These are phyloP conservation scores for Citrullus mucosospermus DNA, from an alignment of 306 rosid species.

Conservation along the genomic window DNA sequence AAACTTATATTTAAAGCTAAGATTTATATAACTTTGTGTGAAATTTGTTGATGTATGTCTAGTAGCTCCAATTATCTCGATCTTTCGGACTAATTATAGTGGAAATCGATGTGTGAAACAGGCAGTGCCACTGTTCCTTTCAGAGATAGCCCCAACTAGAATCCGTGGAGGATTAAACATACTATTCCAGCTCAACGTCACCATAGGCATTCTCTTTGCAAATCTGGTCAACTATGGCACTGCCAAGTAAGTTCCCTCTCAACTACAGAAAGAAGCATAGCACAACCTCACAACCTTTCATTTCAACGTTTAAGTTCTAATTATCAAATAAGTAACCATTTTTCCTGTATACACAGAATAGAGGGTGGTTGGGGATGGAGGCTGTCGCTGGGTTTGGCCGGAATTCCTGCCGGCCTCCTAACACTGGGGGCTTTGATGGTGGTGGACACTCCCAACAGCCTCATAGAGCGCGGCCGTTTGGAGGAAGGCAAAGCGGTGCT, in stretches of 20 bases:
- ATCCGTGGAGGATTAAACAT: slow-evolving; percentile 89
- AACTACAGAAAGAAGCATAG: background rate
- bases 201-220: slow-evolving; percentile 83
- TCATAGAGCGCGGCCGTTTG: slow-evolving; percentile 34
- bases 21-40: background rate
- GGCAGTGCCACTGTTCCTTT: slow-evolving; percentile 90
- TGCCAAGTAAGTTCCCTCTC: slow-evolving; percentile 33
- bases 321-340: background rate
- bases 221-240: slow-evolving; percentile 66
- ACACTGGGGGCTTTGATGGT: slow-evolving; percentile 31
- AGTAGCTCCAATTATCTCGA: background rate
- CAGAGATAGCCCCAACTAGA: slow-evolving; percentile 89
- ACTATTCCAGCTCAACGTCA: slow-evolving; percentile 63
- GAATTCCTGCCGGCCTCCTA: slow-evolving; percentile 31
- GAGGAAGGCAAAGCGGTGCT: slow-evolving; percentile 37
- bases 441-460: slow-evolving; percentile 39
- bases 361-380: slow-evolving; percentile 63
- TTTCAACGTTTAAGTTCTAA: background rate
- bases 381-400: slow-evolving; percentile 40
- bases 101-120: slow-evolving; percentile 12
- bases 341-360: slow-evolving; percentile 8
- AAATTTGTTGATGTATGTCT: background rate
- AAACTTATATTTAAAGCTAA: background rate
- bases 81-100: background rate
- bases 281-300: too few relatives aligned